Base-by-base conservation (phyloP, 129 eudicot genomes). In the Heracleum sosnowskyi region DNA sequence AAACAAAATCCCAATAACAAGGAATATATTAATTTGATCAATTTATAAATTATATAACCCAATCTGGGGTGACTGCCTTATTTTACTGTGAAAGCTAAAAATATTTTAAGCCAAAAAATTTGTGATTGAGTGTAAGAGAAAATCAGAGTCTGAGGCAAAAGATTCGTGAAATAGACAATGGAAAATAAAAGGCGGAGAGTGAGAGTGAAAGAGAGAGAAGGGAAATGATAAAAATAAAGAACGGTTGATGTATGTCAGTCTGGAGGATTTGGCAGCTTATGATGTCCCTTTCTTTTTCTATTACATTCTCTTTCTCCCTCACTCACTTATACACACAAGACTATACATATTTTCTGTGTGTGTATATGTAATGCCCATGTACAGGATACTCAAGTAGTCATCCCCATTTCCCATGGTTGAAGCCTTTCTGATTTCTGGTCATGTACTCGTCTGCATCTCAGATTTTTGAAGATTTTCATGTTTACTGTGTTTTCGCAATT, bases 231-330 rank as follows among this genome's bases (percentile, higher is more conserved):
- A 36, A 17, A 40, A 73, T 73, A 22, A 42, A n/a, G 33, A 73
- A 74, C 1, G 64, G 24, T 20, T 7, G 1, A 18, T 46, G 77
- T 29, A 47, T 82, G 86, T 78, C 83, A 86, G 88, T 20, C 74
- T 36, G 44, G 17, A 72, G 82, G 74, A 78, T 80, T 84, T 86
- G 96, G 90, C 86, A 62, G 90, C 76, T 84, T 84, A 73, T 83
- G 85, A 64, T 41, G 80, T 81, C 87, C 11, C 80, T 87, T 79
- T 87, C 84, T 68, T 36, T 18, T 55, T 84, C 82, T 68, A 72
- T 81, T 81, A 76, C 68, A 79, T 42, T 80, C 76, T 0, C n/a
- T n/a, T n/a, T n/a, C 46, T 7, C 60, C 40, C 49, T 79, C 62
- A 3, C 26, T 70, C 72, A 45, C 64, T 35, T 15, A 11, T 34